phyloP scores from a whole-genome alignment of 495 filamentous ascomycete genomes.

The Trichocladium antarcticum region DNA sequence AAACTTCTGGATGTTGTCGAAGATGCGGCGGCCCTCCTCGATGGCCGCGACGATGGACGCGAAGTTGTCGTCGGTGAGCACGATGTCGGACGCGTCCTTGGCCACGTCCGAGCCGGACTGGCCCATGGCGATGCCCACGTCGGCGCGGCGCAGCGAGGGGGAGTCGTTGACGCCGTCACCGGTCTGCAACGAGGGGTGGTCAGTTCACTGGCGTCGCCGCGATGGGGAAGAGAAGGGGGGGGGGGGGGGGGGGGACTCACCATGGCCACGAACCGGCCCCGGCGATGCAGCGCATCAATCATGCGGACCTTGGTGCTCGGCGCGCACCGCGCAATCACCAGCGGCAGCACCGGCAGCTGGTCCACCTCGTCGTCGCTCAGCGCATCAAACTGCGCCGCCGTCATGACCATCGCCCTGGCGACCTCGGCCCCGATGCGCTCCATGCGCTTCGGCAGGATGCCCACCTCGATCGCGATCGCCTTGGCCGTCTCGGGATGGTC shows the following conservation, averaged over 20 bases:
- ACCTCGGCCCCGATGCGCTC: conserved; percentile 40
- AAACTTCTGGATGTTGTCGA: conserved; percentile 77
- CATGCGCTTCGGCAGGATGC: conserved; percentile 54
- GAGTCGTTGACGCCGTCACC: conserved; percentile 81
- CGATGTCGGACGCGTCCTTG: conserved; percentile 75
- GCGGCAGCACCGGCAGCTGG: conserved; percentile 45
- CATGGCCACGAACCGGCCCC: conserved; percentile 48
- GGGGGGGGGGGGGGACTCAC: conserved; percentile 9
- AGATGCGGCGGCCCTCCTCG: conserved; percentile 62
- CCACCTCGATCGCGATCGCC: conserved; percentile 65
- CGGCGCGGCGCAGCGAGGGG: conserved; percentile 61
- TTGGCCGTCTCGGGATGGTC: conserved; percentile 66
- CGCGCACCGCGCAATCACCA: conserved; percentile 54
- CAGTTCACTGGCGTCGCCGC: background rate
- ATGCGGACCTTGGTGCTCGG: conserved; percentile 57
- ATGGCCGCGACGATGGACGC: conserved; percentile 64
- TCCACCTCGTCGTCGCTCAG: conserved; percentile 48
- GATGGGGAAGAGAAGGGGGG: background rate
- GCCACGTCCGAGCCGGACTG: conserved; percentile 76
- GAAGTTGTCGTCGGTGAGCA: conserved; percentile 81
- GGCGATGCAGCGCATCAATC: conserved; percentile 56
- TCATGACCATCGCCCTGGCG: conserved; percentile 48
- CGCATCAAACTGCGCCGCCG: conserved; percentile 51
- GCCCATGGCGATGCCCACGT: conserved; percentile 82
- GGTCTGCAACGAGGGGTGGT: conserved; percentile 22